Evolutionary conservation across 2,329 filamentous ascomycete genomes (phyloP).

Genomic region (Fusarium brachygibbosum): DNA sequence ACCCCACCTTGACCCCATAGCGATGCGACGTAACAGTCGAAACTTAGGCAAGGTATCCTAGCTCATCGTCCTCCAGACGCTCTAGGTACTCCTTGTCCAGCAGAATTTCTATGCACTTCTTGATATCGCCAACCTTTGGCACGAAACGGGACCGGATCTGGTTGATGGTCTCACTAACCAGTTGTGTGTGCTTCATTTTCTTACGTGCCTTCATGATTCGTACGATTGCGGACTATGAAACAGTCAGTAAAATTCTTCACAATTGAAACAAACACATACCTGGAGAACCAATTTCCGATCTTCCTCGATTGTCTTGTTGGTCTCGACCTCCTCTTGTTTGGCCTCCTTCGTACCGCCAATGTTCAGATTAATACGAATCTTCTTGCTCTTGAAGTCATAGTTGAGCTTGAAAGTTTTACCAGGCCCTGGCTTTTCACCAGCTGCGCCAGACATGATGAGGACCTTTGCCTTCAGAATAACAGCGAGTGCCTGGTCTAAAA

Average conservation of each 20-base stretch:
- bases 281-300: conserved; percentile 96
- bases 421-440: conserved; percentile 77
- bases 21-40: not conserved
- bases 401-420: conserved; percentile 89
- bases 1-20: not conserved
- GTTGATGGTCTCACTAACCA: conserved; percentile 94
- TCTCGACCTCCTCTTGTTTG: conserved; percentile 96
- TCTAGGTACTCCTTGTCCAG: conserved; percentile 99
- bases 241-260: conserved; percentile 42
- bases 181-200: conserved; percentile 96
- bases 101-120: conserved; percentile 99
- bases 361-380: conserved; percentile 96
- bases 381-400: conserved; percentile 97
- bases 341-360: conserved; percentile 94
- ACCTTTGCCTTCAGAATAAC: conserved; percentile 96
- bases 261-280: conserved; percentile 68
- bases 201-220: conserved; percentile 99
- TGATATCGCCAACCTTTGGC: conserved; percentile 95
- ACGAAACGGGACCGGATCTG: conserved; percentile 95
- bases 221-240: conserved; percentile 88
- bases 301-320: conserved; percentile 99
- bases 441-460: conserved; percentile 77
- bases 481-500: conserved; percentile 85
- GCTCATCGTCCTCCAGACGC: conserved; percentile 91
- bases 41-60: conserved; percentile 89